Conservation (phyloP, 768 basidiomycete species). For the Daedaleopsis nitida region DNA sequence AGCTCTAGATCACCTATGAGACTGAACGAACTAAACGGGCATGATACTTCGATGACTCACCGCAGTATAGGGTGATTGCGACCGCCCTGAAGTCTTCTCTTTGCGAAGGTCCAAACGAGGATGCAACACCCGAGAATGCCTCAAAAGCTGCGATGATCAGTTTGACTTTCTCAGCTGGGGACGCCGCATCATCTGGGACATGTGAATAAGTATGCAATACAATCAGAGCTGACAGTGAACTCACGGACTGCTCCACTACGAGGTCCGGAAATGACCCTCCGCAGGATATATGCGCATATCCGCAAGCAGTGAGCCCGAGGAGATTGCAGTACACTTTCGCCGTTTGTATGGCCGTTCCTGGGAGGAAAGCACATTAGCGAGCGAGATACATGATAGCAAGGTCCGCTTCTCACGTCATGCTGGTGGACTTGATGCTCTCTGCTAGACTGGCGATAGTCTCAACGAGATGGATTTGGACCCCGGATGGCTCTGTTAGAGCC, state of each 20-base stretch:
- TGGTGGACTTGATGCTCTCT: conserved; percentile 20
- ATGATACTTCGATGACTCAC: conserved; percentile 40
- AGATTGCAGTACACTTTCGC: conserved; percentile 18
- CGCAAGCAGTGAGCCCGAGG: conserved; percentile 64
- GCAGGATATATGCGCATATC: conserved; percentile 80
- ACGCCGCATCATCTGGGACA: conserved; percentile 47
- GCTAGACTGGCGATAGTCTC: conserved; percentile 53
- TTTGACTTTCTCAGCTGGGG: conserved; percentile 53
- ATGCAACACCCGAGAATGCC: conserved; percentile 61
- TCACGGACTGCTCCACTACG: conserved; percentile 56
- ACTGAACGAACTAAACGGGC: neutral
- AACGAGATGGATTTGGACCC: conserved; percentile 69
- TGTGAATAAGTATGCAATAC: neutral
- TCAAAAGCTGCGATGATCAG: conserved; percentile 67
- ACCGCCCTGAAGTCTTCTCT: conserved; percentile 80
- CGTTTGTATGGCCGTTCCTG: conserved; percentile 14
- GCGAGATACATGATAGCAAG: neutral
- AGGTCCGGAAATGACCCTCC: conserved; percentile 64
- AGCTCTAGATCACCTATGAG: conserved; percentile 52
- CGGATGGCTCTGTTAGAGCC: conserved; percentile 81
- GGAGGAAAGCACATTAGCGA: neutral
- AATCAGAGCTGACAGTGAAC: conserved; percentile 5
- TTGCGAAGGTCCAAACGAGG: conserved; percentile 52
- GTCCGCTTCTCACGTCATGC: neutral
- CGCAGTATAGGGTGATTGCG: conserved; percentile 76